A percentile compares a stretch with the other conserved stretches of the same genome.
Evolutionary conservation across 495 filamentous ascomycete species (phyloP).

Genomic region (Thozetella sp.): DNA sequence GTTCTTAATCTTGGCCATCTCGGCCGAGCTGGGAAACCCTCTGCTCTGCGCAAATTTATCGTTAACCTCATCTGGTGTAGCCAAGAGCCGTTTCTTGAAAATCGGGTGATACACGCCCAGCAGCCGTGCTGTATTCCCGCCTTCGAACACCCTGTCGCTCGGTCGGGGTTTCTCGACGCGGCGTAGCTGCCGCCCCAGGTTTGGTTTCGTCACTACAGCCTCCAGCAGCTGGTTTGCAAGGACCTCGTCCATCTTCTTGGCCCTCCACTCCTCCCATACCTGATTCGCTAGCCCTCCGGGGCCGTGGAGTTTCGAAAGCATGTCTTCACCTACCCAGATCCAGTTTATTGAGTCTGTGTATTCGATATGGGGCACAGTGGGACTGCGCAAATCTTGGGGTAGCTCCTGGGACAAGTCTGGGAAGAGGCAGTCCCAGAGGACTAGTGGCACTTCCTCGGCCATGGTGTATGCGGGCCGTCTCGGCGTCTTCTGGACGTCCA

Average conservation of each 20-base stretch:
- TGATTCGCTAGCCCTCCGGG: slow-evolving; percentile 68
- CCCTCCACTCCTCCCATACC: slow-evolving; percentile 81
- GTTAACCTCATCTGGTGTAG: slow-evolving; percentile 72
- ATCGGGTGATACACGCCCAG: slow-evolving; percentile 74
- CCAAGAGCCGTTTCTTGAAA: slow-evolving; percentile 63
- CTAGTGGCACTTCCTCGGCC: slow-evolving; percentile 84
- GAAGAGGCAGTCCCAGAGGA: slow-evolving; percentile 95
- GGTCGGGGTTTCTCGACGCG: slow-evolving; percentile 22
- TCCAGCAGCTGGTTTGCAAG: slow-evolving; percentile 70
- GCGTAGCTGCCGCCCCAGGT: slow-evolving; percentile 18
- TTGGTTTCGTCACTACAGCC: slow-evolving; percentile 55
- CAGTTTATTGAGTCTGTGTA: slow-evolving; percentile 69
- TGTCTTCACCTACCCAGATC: slow-evolving; percentile 71
- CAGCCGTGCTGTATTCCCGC: slow-evolving; percentile 59
- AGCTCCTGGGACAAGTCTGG: slow-evolving; percentile 41
- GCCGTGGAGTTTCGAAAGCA: slow-evolving; percentile 52
- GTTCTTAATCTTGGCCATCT: slow-evolving; percentile 37
- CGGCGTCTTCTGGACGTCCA: slow-evolving; percentile 71
- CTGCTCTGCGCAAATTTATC: slow-evolving; percentile 74
- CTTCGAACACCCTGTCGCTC: slow-evolving; percentile 69
- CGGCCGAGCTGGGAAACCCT: slow-evolving; percentile 51
- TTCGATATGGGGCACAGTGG: background rate
- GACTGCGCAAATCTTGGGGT: background rate
- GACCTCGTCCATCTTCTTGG: slow-evolving; percentile 86
- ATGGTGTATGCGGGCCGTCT: slow-evolving; percentile 82